Evolutionary conservation across 805 yeast species (phyloP).

Genomic region (Hanseniaspora jakobsenii): DNA sequence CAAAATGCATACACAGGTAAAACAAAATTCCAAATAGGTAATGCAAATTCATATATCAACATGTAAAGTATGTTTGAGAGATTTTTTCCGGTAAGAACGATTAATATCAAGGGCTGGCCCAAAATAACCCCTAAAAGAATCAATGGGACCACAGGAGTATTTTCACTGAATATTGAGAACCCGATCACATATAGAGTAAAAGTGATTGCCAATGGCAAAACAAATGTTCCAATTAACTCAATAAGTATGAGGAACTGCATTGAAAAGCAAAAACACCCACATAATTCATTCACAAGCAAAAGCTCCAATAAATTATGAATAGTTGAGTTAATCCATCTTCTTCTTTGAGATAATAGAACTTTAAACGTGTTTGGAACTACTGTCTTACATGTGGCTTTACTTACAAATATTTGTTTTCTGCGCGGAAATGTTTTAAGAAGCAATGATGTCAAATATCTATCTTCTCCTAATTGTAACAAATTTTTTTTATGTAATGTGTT

Average conservation of each 20-base stretch:
- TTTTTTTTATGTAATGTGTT: constrained; percentile 80
- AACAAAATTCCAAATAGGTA: constrained; percentile 90
- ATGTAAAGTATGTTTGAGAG: constrained; percentile 66
- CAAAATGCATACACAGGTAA: constrained; percentile 79
- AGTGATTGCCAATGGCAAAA: constrained; percentile 75
- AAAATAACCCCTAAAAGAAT: constrained; percentile 63
- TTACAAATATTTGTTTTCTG: constrained; percentile 73
- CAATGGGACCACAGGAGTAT: constrained; percentile 69
- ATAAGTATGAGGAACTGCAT: constrained; percentile 85
- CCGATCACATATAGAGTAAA: constrained; percentile 72
- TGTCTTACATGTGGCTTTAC: constrained; percentile 87
- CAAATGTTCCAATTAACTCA: constrained; percentile 77
- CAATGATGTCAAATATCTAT: constrained; percentile 69
- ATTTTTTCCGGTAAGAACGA: constrained; percentile 69
- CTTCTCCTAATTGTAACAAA: constrained; percentile 77
- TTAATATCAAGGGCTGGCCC: constrained; percentile 75
- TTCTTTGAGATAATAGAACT: constrained; percentile 78
- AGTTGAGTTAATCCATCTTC: constrained; percentile 95
- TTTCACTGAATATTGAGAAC: constrained; percentile 53
- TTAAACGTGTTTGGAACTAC: constrained; percentile 72
- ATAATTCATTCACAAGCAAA: constrained; percentile 68
- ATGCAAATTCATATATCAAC: constrained; percentile 60
- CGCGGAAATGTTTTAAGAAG: constrained; percentile 84
- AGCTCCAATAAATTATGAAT: constrained; percentile 86
- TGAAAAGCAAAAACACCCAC: constrained; percentile 90